Evolutionary conservation across 2,329 filamentous ascomycete species (phyloP).

Genomic region (Aureobasidium sp.): DNA sequence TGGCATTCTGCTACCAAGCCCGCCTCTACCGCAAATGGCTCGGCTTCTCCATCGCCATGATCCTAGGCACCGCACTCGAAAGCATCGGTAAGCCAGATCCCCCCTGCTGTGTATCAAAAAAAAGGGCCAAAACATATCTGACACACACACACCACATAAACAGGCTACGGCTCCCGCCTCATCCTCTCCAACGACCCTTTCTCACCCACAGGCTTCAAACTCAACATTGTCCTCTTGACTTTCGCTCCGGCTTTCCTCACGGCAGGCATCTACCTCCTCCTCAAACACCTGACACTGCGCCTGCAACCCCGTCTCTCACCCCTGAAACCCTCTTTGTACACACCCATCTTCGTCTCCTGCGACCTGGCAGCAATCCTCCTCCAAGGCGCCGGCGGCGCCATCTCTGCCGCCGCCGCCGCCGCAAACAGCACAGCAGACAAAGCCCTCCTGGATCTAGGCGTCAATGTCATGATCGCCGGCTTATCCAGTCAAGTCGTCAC

Average conservation of each 20-base stretch:
- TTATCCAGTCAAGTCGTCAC: conserved; percentile 52
- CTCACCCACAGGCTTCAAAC: conserved; percentile 36
- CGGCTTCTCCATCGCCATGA: conserved; percentile 37
- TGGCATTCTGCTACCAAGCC: conserved; percentile 29
- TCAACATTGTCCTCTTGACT: conserved; percentile 39
- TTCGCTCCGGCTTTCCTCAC: conserved; percentile 41
- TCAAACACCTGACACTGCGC: conserved; percentile 38
- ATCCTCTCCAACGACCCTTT: conserved; percentile 38
- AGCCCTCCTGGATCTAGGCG: conserved; percentile 40
- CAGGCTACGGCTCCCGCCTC: conserved; percentile 36
- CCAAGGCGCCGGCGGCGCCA: conserved; percentile 52
- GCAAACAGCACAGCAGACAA: conserved; percentile 27
- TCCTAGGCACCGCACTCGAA: conserved; percentile 38
- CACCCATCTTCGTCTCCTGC: conserved; percentile 54
- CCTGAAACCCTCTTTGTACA: conserved; percentile 32
- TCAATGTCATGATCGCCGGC: conserved; percentile 52
- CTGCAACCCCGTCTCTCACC: conserved; percentile 31
- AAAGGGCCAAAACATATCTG: too few relatives aligned
- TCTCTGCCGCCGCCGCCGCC: conserved; percentile 49
- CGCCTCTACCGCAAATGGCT: conserved; percentile 29
- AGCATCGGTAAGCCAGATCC: conserved; percentile 25
- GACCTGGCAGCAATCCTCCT: conserved; percentile 53
- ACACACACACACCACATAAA: too few relatives aligned
- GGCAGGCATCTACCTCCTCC: conserved; percentile 40
- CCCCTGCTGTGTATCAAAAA: too few relatives aligned